Percentiles rank a stretch among this genome's conserved stretches.
Conservation (phyloP, 2,329 filamentous ascomycete species). For the Teratosphaeria zuluensis region DNA sequence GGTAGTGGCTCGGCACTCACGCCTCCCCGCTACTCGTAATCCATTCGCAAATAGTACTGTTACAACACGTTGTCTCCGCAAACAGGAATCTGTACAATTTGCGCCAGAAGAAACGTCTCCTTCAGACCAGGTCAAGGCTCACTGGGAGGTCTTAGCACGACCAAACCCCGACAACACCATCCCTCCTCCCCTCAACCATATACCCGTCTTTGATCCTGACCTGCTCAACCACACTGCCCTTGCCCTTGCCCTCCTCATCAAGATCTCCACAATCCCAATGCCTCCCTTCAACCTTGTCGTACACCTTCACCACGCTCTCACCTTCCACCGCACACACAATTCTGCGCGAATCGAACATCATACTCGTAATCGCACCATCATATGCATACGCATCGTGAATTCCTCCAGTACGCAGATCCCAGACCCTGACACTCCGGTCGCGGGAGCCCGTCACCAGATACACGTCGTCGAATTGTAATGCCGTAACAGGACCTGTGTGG, state of each 20-base stretch:
- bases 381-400: conserved; percentile 96
- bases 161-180: conserved; percentile 88
- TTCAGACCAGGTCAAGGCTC: no score
- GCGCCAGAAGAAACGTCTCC: no score
- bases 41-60: no score
- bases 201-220: conserved; percentile 92
- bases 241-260: conserved; percentile 45
- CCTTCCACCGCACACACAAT: conserved; percentile 86
- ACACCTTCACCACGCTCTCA: conserved; percentile 92
- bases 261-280: conserved; percentile 85
- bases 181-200: conserved; percentile 76
- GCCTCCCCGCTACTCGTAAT: no score
- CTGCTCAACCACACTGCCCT: conserved; percentile 61
- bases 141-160: conserved; percentile 44
- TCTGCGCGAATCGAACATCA: conserved; percentile 90
- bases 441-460: conserved; percentile 88
- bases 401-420: conserved; percentile 92
- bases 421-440: conserved; percentile 90
- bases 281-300: conserved; percentile 89
- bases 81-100: background rate
- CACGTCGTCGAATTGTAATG: conserved; percentile 90
- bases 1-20: no score
- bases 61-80: background rate
- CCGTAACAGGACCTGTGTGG: conserved; percentile 89
- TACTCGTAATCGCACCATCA: conserved; percentile 80